Percentiles rank a stretch among this genome's conserved stretches.
Evolutionary conservation across 768 basidiomycete species (phyloP).

Genomic region (Auriscalpium vulgare): DNA sequence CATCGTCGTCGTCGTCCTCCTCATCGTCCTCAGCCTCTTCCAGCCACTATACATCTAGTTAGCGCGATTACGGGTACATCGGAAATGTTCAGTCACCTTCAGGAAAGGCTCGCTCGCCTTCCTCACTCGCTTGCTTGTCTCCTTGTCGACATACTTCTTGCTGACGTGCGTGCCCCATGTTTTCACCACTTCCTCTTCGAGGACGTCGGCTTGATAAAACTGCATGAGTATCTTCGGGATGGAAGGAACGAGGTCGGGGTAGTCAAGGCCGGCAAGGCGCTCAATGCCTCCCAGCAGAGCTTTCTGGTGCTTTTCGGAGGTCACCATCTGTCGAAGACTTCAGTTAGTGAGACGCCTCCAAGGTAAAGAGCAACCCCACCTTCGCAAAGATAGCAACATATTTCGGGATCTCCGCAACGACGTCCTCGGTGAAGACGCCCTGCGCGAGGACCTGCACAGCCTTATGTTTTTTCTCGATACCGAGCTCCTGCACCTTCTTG

Average conservation of each 20-base stretch:
- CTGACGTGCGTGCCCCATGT: constrained; percentile 96
- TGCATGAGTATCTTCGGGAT: constrained; percentile 93
- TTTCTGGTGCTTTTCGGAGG: constrained; percentile 94
- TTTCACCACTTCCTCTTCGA: constrained; percentile 85
- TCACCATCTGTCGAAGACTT: constrained; percentile 55
- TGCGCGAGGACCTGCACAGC: constrained; percentile 76
- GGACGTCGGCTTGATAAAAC: constrained; percentile 84
- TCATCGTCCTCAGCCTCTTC: constrained; percentile 82
- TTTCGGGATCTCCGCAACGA: constrained; percentile 52
- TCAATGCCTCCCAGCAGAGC: constrained; percentile 90
- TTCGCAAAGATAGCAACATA: constrained; percentile 71
- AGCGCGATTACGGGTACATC: background rate
- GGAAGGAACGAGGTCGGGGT: constrained; percentile 60
- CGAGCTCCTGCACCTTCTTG: constrained; percentile 85
- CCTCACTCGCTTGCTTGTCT: constrained; percentile 89
- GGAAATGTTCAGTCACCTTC: constrained; percentile 44
- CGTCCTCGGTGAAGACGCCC: constrained; percentile 70
- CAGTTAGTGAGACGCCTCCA: background rate
- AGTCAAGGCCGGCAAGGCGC: constrained; percentile 65
- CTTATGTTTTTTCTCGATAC: constrained; percentile 94
- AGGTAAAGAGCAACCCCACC: constrained; percentile 35
- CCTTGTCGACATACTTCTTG: constrained; percentile 95
- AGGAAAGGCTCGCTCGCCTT: constrained; percentile 95
- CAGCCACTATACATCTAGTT: constrained; percentile 56
- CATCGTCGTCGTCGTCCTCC: constrained; percentile 29